A percentile compares a stretch with the other conserved stretches of the same genome.
phyloP scores from a whole-genome alignment of 23 red algal genomes.

The Gracilaria gracilis region DNA sequence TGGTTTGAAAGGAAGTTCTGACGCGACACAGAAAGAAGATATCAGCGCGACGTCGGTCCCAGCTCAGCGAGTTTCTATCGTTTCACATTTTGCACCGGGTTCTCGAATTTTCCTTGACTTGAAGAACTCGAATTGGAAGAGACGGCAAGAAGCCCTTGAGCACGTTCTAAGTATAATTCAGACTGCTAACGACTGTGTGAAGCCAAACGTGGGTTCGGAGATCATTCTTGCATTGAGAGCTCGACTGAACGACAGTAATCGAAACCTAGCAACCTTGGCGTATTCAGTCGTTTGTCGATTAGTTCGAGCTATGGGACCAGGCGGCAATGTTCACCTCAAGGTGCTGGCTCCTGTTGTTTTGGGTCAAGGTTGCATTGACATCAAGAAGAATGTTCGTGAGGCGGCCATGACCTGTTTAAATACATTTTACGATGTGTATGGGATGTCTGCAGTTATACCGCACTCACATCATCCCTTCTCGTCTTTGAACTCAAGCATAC shows the following conservation, averaged over 20 bases:
- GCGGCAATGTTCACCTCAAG: conserved; percentile 54
- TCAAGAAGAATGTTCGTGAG: conserved; percentile 75
- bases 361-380: conserved; percentile 73
- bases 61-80: conserved; percentile 49
- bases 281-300: conserved; percentile 64
- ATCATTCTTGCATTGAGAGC: conserved; percentile 74
- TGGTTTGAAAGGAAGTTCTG: neutral
- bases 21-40: neutral
- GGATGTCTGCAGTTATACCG: conserved; percentile 62
- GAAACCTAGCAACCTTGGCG: conserved; percentile 77
- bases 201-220: conserved; percentile 66
- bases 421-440: conserved; percentile 63
- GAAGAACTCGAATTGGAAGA: conserved; percentile 85
- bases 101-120: conserved; percentile 64
- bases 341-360: conserved; percentile 51
- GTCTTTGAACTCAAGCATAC: conserved; percentile 60
- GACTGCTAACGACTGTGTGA: conserved; percentile 49
- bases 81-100: conserved; percentile 59
- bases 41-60: neutral
- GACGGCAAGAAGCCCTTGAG: conserved; percentile 76
- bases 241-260: conserved; percentile 82
- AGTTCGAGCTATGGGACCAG: conserved; percentile 63
- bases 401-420: conserved; percentile 67
- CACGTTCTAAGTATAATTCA: conserved; percentile 47
- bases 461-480: conserved; percentile 63